Evolutionary conservation across 768 basidiomycete species (phyloP), one percentile per base, ranked within the genome.

Genomic region (Pseudohyphozyma bogoriensis): DNA sequence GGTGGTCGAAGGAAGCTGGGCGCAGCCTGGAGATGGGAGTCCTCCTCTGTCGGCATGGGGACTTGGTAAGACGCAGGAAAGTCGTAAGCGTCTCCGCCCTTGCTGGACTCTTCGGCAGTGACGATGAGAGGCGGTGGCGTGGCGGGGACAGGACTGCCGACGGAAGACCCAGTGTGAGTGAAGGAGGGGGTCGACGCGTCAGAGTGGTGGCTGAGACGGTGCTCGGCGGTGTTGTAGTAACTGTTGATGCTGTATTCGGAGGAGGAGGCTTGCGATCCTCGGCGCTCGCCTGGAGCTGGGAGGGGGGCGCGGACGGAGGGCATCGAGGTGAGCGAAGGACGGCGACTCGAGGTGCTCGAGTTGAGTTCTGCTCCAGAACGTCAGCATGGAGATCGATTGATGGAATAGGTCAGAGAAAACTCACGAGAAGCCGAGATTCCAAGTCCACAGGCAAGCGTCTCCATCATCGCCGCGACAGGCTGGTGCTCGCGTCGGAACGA

Each of bases 401-500:
- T 22, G 28, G 36, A 26, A 24, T 5, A 26, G 5, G 9, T 31
- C 16, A 15, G 11, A 35, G n/a, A 35, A 12, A 8, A 59, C 60
- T 31, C 16, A 62, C 64, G 61, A 50, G 61, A 45, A 8, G 42
- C 16, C 16, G 37, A 32, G 37, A 66, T 40, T 0, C 61, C 61
- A 13, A 66, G 53, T 2, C 65, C 65, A 18, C 52, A 39, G 0
- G 65, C 65, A 26, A 66, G 56, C 15, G 52, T 66, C 10, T 63
- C 58, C 61, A 66, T 63, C 55, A 66, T 60, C 49, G 60, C 50
- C 13, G 52, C 49, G 36, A 63, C 31, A 1, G 65, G 61, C 32
- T 58, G 52, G 32, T 66, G 65, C 24, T 56, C 39, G 6, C 39
- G 49, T 0, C 51, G 36, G 28, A 60, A 60, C 2, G 46, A 24